These are phyloP conservation scores for Cladosporium colombiae DNA, from an alignment of 2,329 filamentous ascomycete genomes.

Conservation along the genomic window DNA sequence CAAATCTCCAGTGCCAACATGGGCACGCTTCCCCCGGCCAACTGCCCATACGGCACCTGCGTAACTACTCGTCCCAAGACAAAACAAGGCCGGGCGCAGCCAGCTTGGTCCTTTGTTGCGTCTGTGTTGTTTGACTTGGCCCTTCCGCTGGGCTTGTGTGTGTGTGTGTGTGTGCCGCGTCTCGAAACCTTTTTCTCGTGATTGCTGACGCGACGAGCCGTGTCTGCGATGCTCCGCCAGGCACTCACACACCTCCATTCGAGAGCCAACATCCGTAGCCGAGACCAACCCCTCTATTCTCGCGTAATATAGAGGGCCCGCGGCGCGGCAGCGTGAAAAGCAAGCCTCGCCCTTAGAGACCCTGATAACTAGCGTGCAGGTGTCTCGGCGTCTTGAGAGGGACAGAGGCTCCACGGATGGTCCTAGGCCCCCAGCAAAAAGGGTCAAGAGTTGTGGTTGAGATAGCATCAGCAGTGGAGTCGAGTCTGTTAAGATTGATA, in stretches of 20 bases:
- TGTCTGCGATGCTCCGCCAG: neutral
- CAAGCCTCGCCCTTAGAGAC: constrained; percentile 1
- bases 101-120: neutral
- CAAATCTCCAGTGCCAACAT: neutral
- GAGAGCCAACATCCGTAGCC: neutral
- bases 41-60: neutral
- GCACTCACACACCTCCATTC: neutral
- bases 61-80: neutral
- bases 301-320: constrained; percentile 6
- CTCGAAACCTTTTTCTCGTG: neutral
- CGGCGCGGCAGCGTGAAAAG: constrained; percentile 4
- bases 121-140: neutral
- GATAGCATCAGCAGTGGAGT: neutral
- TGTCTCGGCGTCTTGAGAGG: constrained; percentile 3
- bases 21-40: neutral
- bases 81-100: neutral
- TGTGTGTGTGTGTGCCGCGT: neutral
- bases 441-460: neutral
- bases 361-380: constrained; percentile 6
- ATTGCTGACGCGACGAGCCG: neutral
- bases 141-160: neutral
- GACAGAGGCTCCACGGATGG: neutral
- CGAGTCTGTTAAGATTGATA: neutral
- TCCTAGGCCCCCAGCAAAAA: neutral
- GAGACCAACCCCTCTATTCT: constrained; percentile 3